phyloP scores from a whole-genome alignment of 768 basidiomycete species.

The Rhodosporidiobolus sp. region DNA sequence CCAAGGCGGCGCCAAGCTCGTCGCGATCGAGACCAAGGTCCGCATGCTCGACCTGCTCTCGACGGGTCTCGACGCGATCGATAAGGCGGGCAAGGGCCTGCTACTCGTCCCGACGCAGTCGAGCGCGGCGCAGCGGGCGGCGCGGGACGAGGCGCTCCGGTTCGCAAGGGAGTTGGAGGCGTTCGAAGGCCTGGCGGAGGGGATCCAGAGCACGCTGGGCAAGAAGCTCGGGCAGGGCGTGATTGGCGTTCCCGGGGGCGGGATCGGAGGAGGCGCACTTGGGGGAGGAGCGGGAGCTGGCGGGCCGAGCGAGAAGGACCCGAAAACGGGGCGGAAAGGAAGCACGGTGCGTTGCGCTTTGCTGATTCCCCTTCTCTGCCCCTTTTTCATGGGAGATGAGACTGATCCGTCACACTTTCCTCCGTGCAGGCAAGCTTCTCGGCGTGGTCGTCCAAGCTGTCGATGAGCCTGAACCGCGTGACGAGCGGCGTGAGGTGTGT shows the following conservation, averaged over 20 bases:
- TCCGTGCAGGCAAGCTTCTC: conserved; percentile 38
- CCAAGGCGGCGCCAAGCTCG: conserved; percentile 79
- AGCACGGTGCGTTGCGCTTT: conserved; percentile 11
- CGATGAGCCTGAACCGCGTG: conserved; percentile 37
- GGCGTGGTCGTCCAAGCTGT: conserved; percentile 41
- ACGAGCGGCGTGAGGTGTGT: conserved; percentile 42
- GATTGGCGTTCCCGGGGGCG: background rate
- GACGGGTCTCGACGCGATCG: conserved; percentile 70
- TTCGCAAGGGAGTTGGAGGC: conserved; percentile 85
- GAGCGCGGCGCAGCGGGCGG: background rate
- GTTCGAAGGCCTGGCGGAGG: conserved; percentile 73
- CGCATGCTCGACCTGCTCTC: conserved; percentile 76
- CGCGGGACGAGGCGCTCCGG: conserved; percentile 56
- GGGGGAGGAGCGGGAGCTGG: conserved; percentile 64
- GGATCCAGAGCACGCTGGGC: conserved; percentile 50
- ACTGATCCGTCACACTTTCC: background rate
- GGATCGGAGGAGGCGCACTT: conserved; percentile 60
- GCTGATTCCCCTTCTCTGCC: background rate
- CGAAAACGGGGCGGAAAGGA: conserved; percentile 54
- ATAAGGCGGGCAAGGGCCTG: conserved; percentile 62
- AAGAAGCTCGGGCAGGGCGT: conserved; percentile 40
- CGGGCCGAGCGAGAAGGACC: conserved; percentile 56
- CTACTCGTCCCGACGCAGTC: conserved; percentile 12
- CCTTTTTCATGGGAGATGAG: fast-evolving
- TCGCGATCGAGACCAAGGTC: conserved; percentile 77